phyloP scores from a whole-genome alignment of 768 basidiomycete genomes.

The Collybia sordida region DNA sequence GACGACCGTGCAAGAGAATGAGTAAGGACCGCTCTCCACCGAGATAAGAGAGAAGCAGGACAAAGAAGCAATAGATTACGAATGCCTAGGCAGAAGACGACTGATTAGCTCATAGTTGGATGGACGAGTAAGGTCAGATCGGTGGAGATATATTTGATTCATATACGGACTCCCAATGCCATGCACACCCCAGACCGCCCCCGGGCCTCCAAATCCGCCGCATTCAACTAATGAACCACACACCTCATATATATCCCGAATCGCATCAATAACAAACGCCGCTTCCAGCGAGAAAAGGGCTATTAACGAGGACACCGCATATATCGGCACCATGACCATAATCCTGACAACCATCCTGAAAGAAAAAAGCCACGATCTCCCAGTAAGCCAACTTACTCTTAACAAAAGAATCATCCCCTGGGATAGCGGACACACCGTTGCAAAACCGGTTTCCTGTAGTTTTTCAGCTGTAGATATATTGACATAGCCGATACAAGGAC shows the following conservation, averaged over 20 bases:
- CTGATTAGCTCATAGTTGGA: too few species aligned
- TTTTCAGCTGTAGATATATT: constrained; percentile 80
- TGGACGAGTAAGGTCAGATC: too few species aligned
- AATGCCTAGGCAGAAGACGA: constrained; percentile 59
- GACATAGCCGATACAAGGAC: constrained; percentile 72
- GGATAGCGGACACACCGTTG: constrained; percentile 56
- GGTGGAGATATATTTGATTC: too few species aligned
- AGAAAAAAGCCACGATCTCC: neutral
- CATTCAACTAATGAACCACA: neutral
- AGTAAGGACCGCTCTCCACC: constrained; percentile 94
- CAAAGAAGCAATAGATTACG: constrained; percentile 92
- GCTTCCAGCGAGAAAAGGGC: constrained; percentile 92
- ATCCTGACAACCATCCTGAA: constrained; percentile 88
- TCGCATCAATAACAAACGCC: constrained; percentile 93
- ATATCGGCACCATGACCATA: constrained; percentile 96
- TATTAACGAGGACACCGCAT: constrained; percentile 87
- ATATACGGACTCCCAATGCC: too few species aligned
- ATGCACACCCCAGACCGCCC: too few species aligned
- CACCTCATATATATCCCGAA: constrained; percentile 96
- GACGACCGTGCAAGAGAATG: constrained; percentile 88
- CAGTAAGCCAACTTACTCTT: neutral
- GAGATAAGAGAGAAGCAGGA: constrained; percentile 76
- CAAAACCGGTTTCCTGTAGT: constrained; percentile 78
- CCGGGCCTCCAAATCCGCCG: too few species aligned
- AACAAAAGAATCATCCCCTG: neutral